phyloP scores from a whole-genome alignment of 2,329 filamentous ascomycete genomes.

The Pseudopyricularia javanii region DNA sequence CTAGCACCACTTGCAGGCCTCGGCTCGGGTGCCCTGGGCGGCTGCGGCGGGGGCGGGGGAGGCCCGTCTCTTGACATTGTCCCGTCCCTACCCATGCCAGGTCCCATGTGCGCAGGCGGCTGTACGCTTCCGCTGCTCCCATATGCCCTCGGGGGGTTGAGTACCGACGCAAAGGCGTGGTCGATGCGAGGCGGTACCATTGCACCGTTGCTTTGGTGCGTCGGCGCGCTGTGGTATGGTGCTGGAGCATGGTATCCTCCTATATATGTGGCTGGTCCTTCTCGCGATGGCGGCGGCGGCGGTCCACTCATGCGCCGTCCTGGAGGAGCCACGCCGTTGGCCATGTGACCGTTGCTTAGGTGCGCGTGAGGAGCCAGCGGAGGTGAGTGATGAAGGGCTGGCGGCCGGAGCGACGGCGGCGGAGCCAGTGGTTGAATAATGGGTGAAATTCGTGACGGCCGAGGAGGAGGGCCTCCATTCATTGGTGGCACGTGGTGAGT shows the following conservation, averaged over 20 bases:
- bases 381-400: conserved; percentile 28
- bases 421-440: conserved; percentile 13
- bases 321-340: conserved; percentile 34
- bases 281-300: conserved; percentile 21
- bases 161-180: conserved; percentile 24
- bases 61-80: conserved; percentile 12
- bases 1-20: conserved; percentile 54
- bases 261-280: conserved; percentile 24
- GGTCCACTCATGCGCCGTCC: conserved; percentile 32
- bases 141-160: conserved; percentile 20
- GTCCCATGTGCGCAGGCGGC: conserved; percentile 27
- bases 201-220: conserved; percentile 22
- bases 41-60: conserved; percentile 15
- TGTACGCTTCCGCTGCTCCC: conserved; percentile 29
- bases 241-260: conserved; percentile 18
- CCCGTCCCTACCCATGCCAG: conserved; percentile 16
- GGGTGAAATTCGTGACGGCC: conserved; percentile 5
- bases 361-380: conserved; percentile 23
- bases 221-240: conserved; percentile 19
- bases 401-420: conserved; percentile 31
- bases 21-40: conserved; percentile 19
- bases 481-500: conserved; percentile 31
- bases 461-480: conserved; percentile 30
- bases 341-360: conserved; percentile 28
- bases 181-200: conserved; percentile 14